Evolutionary conservation across 2,329 filamentous ascomycete species (phyloP).

Genomic region (Fusarium incarnatum): DNA sequence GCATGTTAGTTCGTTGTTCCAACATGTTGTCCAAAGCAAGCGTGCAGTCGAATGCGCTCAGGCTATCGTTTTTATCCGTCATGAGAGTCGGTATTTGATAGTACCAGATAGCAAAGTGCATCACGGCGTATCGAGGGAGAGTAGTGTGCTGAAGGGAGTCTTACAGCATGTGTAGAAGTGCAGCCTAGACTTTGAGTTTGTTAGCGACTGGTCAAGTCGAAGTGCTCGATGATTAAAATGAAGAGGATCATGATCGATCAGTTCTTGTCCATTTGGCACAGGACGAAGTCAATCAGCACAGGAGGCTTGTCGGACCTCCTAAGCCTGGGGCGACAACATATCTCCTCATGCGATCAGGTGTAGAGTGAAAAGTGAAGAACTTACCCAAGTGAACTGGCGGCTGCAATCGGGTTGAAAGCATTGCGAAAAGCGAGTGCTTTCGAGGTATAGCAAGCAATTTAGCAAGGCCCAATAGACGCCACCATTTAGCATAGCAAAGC

Average conservation of each 20-base stretch:
- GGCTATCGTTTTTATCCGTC: constrained; percentile 54
- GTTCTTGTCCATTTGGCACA: constrained; percentile 67
- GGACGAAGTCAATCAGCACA: constrained; percentile 64
- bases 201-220: constrained; percentile 36
- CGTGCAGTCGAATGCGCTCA: constrained; percentile 42
- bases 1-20: constrained; percentile 14
- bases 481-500: not conserved
- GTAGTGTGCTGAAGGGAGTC: constrained; percentile 11
- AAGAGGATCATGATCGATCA: constrained; percentile 51
- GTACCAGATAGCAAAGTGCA: constrained; percentile 56
- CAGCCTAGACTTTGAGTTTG: constrained; percentile 31
- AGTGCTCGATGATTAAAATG: constrained; percentile 17
- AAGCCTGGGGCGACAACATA: constrained; percentile 64
- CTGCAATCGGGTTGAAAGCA: constrained; percentile 7
- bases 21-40: constrained; percentile 8
- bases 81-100: constrained; percentile 60
- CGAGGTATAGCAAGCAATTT: constrained; percentile 18
- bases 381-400: constrained; percentile 32
- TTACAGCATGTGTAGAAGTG: constrained; percentile 16
- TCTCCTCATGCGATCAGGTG: constrained; percentile 55
- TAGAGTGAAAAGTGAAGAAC: constrained; percentile 9
- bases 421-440: constrained; percentile 4
- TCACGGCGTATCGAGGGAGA: constrained; percentile 48
- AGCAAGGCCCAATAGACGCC: not conserved
- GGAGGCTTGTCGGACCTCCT: constrained; percentile 61